A percentile compares a stretch with the other conserved stretches of the same genome.
These are phyloP conservation scores for Ustilago vetiveriae DNA, from an alignment of 1,284 basidiomycete genomes.

Conservation along the genomic window DNA sequence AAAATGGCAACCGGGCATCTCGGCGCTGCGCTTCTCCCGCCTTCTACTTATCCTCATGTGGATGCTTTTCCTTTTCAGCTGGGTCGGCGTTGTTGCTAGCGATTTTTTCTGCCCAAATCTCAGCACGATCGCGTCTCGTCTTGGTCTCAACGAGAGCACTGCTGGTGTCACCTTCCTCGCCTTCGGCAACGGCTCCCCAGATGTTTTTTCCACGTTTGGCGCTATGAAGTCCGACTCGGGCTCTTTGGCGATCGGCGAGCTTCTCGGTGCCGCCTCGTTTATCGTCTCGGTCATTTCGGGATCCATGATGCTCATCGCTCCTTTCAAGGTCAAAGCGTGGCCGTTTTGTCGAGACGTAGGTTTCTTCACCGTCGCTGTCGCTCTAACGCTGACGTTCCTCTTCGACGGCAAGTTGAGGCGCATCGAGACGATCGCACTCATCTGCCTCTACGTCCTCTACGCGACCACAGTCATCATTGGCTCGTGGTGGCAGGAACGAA, in stretches of 20 bases:
- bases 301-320: slow-evolving; percentile 92
- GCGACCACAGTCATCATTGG: slow-evolving; percentile 80
- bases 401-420: slow-evolving; percentile 79
- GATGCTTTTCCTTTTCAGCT: slow-evolving; percentile 63
- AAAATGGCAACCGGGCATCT: slow-evolving; percentile 23
- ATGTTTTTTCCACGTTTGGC: slow-evolving; percentile 86
- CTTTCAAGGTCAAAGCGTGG: slow-evolving; percentile 81
- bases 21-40: slow-evolving; percentile 30
- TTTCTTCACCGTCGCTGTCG: slow-evolving; percentile 86
- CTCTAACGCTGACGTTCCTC: slow-evolving; percentile 78
- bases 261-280: slow-evolving; percentile 93
- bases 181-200: slow-evolving; percentile 69
- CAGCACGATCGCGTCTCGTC: slow-evolving; percentile 54
- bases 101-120: slow-evolving; percentile 66
- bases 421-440: slow-evolving; percentile 79
- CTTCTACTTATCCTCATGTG: slow-evolving; percentile 44
- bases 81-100: slow-evolving; percentile 62
- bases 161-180: slow-evolving; percentile 66
- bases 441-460: slow-evolving; percentile 81
- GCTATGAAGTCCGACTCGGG: slow-evolving; percentile 88
- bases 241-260: slow-evolving; percentile 89
- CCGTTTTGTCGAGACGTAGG: slow-evolving; percentile 92
- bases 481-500: slow-evolving; percentile 75
- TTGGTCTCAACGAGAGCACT: slow-evolving; percentile 63
- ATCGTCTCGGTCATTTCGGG: slow-evolving; percentile 93